Evolutionary conservation across 345 rosid genomes (phyloP), one percentile per base, ranked within the genome.

Genomic region (Excoecaria cochinchinensis): DNA sequence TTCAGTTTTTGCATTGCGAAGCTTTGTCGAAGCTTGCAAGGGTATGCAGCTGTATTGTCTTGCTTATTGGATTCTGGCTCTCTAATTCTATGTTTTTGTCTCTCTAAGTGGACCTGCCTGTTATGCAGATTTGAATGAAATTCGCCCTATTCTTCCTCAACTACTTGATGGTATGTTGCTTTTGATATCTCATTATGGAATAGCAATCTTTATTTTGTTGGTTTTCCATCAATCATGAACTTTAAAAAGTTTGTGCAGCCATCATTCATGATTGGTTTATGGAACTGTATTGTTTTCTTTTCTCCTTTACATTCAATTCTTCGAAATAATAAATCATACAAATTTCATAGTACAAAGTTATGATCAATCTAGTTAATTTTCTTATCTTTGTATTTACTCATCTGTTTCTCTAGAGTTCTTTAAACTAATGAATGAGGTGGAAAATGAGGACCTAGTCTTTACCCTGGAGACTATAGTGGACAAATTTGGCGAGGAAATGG

Each of bases 401-500:
- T 50, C 14, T 86, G 17, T 24, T 6, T 50, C 16, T 86, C 81
- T 88, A 95, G 99, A 95, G 86, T 90, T 95, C 84, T 95, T 95
- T 77, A 95, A 91, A 82, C 92, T 95, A 56, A 95, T 95, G 98
- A 90, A 92, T 83, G 98, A 95, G 87, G 98, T 95, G 42, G 99
- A 93, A 83, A 95, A 95, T 83, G 99, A 95, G 90, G 98, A 90
- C 74, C 88, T 93, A 70, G 98, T 93, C 51, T 93, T 89, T 77
- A 93, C 98, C 47, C 73, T 93, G 86, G 98, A 93, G 83, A 91
- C 95, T 73, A 87, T 93, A 74, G 98, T 93, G 36, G 97, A 93
- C 86, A 93, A 90, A 82, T 93, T 93, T 85, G 98, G 98, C 3
- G 98, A 93, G 82, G 98, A 93, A 86, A 93, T 93, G 98, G 94